Percentiles rank a stretch among this genome's conserved stretches.
These are phyloP conservation scores for Thermomyces lanuginosus DNA, from an alignment of 2,329 filamentous ascomycete species.

Conservation along the genomic window DNA sequence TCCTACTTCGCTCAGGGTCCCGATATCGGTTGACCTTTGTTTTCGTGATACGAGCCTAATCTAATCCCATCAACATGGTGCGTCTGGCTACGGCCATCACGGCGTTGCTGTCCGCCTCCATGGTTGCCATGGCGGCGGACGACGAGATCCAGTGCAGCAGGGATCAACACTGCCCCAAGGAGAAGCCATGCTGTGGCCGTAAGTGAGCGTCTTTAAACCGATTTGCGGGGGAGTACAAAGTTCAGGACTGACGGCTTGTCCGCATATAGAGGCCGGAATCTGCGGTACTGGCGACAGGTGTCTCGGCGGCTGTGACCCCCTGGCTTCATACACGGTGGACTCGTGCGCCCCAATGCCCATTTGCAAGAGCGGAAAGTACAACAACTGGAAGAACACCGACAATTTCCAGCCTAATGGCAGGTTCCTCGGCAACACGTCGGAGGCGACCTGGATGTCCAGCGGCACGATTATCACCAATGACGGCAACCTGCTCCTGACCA, in stretches of 20 bases:
- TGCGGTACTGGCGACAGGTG: slow-evolving; percentile 93
- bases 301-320: slow-evolving; percentile 83
- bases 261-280: slow-evolving; percentile 59
- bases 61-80: slow-evolving; percentile 15
- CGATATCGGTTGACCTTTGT: slow-evolving; percentile 3
- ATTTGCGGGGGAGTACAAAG: background rate
- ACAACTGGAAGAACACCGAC: slow-evolving; percentile 51
- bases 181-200: slow-evolving; percentile 67
- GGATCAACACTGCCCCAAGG: slow-evolving; percentile 49
- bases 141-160: slow-evolving; percentile 20
- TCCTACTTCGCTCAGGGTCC: slow-evolving; percentile 4
- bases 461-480: slow-evolving; percentile 50
- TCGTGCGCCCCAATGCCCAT: slow-evolving; percentile 73
- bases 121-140: slow-evolving; percentile 12
- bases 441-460: slow-evolving; percentile 75
- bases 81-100: slow-evolving; percentile 19
- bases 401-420: slow-evolving; percentile 54
- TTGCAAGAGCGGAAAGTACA: slow-evolving; percentile 59
- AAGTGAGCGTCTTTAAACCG: slow-evolving; percentile 22
- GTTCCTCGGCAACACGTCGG: slow-evolving; percentile 70
- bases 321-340: slow-evolving; percentile 65
- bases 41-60: too few species aligned
- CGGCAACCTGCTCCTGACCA: slow-evolving; percentile 64
- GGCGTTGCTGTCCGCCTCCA: slow-evolving; percentile 19
- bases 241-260: background rate